Conservation (phyloP, 495 filamentous ascomycete species). For the Bacidia rubella region DNA sequence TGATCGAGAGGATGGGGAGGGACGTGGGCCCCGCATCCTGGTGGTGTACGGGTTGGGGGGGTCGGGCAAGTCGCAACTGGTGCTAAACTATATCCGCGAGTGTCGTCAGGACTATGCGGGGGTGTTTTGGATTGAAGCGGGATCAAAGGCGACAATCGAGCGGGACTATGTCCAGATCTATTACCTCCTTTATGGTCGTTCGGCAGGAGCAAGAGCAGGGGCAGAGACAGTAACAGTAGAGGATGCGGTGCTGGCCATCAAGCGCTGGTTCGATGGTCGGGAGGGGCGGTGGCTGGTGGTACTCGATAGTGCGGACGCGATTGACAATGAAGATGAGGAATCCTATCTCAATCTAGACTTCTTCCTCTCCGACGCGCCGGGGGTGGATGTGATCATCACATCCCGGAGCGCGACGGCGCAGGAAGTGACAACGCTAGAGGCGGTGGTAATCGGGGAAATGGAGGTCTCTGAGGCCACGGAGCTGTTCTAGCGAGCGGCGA, state of each 20-base stretch:
- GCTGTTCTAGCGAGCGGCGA: slow-evolving; percentile 1
- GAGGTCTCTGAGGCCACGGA: not conserved
- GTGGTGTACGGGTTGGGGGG: slow-evolving; percentile 18
- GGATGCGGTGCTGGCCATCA: slow-evolving; percentile 1
- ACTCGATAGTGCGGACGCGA: slow-evolving; percentile 2
- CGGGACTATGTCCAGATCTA: slow-evolving; percentile 6
- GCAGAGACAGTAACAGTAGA: slow-evolving; percentile 1
- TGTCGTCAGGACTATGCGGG: slow-evolving; percentile 11
- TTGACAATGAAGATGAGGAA: not conserved
- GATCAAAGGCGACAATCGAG: slow-evolving; percentile 14
- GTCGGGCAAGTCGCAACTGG: slow-evolving; percentile 18
- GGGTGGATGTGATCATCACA: not conserved
- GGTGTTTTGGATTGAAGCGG: slow-evolving; percentile 19
- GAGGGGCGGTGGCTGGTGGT: slow-evolving; percentile 4
- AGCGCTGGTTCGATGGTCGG: slow-evolving; percentile 5
- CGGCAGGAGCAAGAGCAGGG: not conserved
- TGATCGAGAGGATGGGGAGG: not conserved
- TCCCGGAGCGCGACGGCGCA: not conserved
- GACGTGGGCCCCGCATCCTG: not conserved
- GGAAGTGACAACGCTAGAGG: not conserved
- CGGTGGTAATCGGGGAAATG: not conserved
- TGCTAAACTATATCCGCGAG: slow-evolving; percentile 11
- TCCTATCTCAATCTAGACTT: not conserved
- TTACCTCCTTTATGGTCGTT: not conserved
- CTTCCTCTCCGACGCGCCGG: not conserved